Percentiles rank a stretch among this genome's conserved stretches.
Conservation (phyloP, 164 flowering plant genomes). For the Buxus sempervirens region DNA sequence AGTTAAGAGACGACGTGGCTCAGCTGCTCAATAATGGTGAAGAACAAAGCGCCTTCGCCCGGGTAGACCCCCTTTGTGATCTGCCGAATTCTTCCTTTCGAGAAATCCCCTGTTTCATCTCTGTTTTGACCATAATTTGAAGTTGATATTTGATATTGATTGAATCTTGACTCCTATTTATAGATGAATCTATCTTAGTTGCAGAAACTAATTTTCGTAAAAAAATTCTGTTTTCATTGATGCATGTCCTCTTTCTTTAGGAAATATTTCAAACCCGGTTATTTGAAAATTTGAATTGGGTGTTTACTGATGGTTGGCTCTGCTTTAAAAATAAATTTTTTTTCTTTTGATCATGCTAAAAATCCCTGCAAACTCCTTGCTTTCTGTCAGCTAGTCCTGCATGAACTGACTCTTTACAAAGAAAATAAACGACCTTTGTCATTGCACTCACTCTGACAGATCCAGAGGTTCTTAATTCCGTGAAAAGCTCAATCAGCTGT, state of each 20-base stretch:
- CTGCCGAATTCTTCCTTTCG: not conserved
- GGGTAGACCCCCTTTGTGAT: conserved; percentile 31
- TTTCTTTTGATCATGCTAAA: too few relatives aligned
- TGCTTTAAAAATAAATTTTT: too few relatives aligned
- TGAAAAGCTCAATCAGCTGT: not conserved
- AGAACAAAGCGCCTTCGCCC: conserved; percentile 41
- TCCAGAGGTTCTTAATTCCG: too few relatives aligned
- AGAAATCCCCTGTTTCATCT: not conserved
- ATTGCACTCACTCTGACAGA: too few relatives aligned
- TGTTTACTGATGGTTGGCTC: too few relatives aligned
- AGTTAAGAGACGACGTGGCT: conserved; percentile 48
- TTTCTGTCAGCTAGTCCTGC: not conserved
- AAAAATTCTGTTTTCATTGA: not conserved
- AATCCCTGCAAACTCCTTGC: not conserved
- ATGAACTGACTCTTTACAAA: too few relatives aligned
- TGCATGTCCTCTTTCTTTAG: not conserved
- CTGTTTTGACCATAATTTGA: not conserved
- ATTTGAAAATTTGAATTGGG: too few relatives aligned
- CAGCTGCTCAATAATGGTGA: conserved; percentile 56
- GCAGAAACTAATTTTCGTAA: too few relatives aligned
- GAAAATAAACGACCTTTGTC: too few relatives aligned
- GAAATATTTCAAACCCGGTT: too few relatives aligned
- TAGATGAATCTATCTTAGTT: not conserved
- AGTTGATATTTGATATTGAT: not conserved
- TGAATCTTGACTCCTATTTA: too few relatives aligned